phyloP scores from a whole-genome alignment of 2,329 filamentous ascomycete species.

The Venturia pyrina region DNA sequence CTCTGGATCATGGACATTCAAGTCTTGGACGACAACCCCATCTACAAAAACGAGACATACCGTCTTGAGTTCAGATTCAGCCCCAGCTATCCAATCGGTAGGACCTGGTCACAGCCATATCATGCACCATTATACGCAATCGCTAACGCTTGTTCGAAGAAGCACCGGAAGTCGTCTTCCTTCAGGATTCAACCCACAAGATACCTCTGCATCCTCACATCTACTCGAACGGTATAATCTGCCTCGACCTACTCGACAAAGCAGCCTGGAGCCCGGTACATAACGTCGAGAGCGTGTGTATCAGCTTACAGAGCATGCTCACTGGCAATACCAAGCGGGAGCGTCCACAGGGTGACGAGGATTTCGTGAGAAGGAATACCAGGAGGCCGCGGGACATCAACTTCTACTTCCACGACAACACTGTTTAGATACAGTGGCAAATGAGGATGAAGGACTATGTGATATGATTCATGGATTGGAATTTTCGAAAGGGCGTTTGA shows the following conservation, averaged over 20 bases:
- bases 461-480: background rate
- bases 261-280: slow-evolving; percentile 95
- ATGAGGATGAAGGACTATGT: background rate
- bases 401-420: slow-evolving; percentile 89
- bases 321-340: slow-evolving; percentile 91
- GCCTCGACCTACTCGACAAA: slow-evolving; percentile 78
- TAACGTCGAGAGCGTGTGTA: slow-evolving; percentile 92
- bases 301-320: slow-evolving; percentile 97
- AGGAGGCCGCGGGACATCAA: slow-evolving; percentile 78
- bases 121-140: slow-evolving; percentile 4
- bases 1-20: slow-evolving; percentile 90
- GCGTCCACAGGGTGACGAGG: slow-evolving; percentile 77
- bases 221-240: slow-evolving; percentile 98
- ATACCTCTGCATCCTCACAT: slow-evolving; percentile 97
- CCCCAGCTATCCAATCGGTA: slow-evolving; percentile 82
- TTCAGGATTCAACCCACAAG: slow-evolving; percentile 43
- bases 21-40: slow-evolving; percentile 80
- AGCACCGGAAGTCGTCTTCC: slow-evolving; percentile 88
- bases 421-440: slow-evolving; percentile 23
- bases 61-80: slow-evolving; percentile 82
- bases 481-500: background rate
- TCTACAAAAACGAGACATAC: slow-evolving; percentile 73
- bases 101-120: slow-evolving; percentile 15
- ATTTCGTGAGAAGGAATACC: slow-evolving; percentile 75
- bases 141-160: slow-evolving; percentile 42